Percentiles rank a stretch among this genome's conserved stretches.
phyloP scores from a whole-genome alignment of 2,329 filamentous ascomycete genomes.

The Dactylonectria macrodidyma region DNA sequence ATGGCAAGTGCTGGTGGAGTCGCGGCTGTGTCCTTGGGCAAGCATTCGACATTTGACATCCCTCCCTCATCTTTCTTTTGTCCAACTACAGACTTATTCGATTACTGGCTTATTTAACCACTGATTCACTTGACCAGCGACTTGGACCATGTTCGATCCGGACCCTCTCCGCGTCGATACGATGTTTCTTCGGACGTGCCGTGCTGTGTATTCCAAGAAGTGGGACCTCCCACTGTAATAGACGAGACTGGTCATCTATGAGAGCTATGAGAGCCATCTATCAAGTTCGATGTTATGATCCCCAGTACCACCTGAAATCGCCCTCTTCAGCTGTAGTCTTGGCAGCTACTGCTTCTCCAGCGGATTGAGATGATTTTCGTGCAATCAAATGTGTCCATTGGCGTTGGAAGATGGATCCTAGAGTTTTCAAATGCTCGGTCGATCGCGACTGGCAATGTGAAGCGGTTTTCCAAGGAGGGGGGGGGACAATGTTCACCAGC shows the following conservation, averaged over 20 bases:
- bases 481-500: not conserved
- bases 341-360: slow-evolving; percentile 23
- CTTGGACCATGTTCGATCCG: not conserved
- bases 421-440: slow-evolving; percentile 8
- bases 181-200: slow-evolving; percentile 21
- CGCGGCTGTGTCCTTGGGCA: too few relatives aligned
- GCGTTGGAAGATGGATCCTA: slow-evolving; percentile 3
- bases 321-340: slow-evolving; percentile 15
- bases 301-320: not conserved
- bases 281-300: not conserved
- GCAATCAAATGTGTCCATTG: not conserved
- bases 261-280: not conserved
- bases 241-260: slow-evolving; percentile 15
- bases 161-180: slow-evolving; percentile 15
- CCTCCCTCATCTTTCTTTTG: not conserved
- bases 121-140: too few relatives aligned
- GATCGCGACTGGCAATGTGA: slow-evolving; percentile 2
- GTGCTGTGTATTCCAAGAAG: slow-evolving; percentile 19
- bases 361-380: slow-evolving; percentile 18
- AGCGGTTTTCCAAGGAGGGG: not conserved
- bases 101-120: not conserved
- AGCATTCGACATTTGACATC: too few relatives aligned
- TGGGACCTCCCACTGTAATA: slow-evolving; percentile 28
- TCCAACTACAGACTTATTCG: not conserved
- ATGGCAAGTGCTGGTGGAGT: too few relatives aligned